Evolutionary conservation across 1,139 yeast genomes (phyloP).

Genomic region (Dujonia santamariae): DNA sequence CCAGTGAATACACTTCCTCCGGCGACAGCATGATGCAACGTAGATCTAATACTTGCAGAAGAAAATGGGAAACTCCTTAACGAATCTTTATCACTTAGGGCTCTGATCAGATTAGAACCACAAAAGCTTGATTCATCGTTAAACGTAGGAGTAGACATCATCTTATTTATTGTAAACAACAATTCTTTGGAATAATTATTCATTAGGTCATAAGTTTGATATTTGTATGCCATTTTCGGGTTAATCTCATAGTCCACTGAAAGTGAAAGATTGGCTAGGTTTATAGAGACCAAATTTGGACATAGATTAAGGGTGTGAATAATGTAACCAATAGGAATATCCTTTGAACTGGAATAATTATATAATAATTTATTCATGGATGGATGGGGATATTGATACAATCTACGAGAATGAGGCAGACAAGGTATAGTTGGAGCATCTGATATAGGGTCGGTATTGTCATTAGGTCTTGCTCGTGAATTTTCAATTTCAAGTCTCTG

Average conservation of each 20-base stretch:
- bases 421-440: not conserved
- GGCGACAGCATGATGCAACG: constrained; percentile 2
- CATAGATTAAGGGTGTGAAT: constrained; percentile 60
- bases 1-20: not conserved
- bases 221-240: constrained; percentile 28
- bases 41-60: constrained; percentile 2
- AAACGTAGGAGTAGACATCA: constrained; percentile 14
- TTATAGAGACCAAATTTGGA: constrained; percentile 47
- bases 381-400: constrained; percentile 43
- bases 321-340: constrained; percentile 66
- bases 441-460: too few species aligned
- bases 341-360: constrained; percentile 58
- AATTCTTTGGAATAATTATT: constrained; percentile 37
- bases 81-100: constrained; percentile 1
- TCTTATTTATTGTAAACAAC: constrained; percentile 19
- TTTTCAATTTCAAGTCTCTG: constrained; percentile 10
- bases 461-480: too few species aligned
- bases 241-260: constrained; percentile 57
- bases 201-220: constrained; percentile 37
- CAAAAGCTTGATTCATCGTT: constrained; percentile 3
- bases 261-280: constrained; percentile 54
- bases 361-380: constrained; percentile 53
- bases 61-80: constrained; percentile 3
- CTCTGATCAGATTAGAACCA: constrained; percentile 1
- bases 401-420: constrained; percentile 3